phyloP scores from a whole-genome alignment of 495 filamentous ascomycete species.

The Hyphodiscus hymeniophilus region DNA sequence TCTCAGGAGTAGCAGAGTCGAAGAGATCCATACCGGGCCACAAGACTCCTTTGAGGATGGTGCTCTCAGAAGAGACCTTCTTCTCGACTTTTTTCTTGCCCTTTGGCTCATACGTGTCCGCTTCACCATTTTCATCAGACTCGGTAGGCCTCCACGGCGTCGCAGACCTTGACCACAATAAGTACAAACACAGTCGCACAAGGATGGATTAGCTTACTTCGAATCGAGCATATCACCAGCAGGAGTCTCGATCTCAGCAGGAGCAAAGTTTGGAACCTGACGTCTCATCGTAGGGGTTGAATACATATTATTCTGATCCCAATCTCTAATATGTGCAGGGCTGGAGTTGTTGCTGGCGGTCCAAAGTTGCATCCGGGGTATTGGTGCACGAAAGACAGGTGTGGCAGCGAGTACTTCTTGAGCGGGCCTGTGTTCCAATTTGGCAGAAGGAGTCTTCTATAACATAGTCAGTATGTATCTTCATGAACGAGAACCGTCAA shows the following conservation, averaged over 20 bases:
- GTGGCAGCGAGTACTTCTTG: neutral
- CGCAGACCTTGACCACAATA: slow-evolving; percentile 5
- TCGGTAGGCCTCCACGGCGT: slow-evolving; percentile 16
- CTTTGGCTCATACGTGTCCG: slow-evolving; percentile 8
- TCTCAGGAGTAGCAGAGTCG: slow-evolving; percentile 70
- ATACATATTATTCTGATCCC: slow-evolving; percentile 6
- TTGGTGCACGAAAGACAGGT: slow-evolving; percentile 22
- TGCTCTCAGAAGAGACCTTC: slow-evolving; percentile 22
- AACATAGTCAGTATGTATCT: neutral
- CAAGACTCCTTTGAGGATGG: slow-evolving; percentile 62
- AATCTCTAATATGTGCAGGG: neutral
- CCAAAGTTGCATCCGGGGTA: slow-evolving; percentile 29
- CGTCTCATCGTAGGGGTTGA: slow-evolving; percentile 12
- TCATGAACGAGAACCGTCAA: neutral
- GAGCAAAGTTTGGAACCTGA: slow-evolving; percentile 14
- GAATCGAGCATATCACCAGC: slow-evolving; percentile 9
- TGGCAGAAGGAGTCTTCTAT: neutral
- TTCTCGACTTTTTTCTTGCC: slow-evolving; percentile 17
- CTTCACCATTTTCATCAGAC: slow-evolving; percentile 17
- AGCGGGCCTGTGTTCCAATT: neutral
- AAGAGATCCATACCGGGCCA: slow-evolving; percentile 87
- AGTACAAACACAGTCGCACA: neutral
- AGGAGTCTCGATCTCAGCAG: neutral
- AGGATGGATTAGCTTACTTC: slow-evolving; percentile 5
- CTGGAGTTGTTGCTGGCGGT: neutral